Percentiles rank a stretch among this genome's conserved stretches.
Evolutionary conservation across 176 grass and related monocot genomes (phyloP).

Genomic region (Pontederia crassipes): DNA sequence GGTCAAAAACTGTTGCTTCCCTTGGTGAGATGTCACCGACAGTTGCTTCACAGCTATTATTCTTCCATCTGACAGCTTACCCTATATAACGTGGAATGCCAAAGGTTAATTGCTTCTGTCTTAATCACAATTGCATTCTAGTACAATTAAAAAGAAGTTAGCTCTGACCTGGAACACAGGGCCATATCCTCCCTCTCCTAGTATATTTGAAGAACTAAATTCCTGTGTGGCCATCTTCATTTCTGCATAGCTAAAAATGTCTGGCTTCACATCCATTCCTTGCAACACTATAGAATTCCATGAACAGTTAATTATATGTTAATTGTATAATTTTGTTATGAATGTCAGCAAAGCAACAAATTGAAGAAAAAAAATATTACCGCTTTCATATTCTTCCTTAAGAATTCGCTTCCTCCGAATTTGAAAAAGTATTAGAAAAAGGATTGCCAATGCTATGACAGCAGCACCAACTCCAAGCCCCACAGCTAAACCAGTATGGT

Average conservation of each 20-base stretch:
- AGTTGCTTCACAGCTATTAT: conserved; percentile 66
- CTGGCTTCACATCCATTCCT: conserved; percentile 35
- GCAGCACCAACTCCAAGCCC: conserved; percentile 36
- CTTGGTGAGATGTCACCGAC: conserved; percentile 58
- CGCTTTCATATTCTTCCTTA: neutral
- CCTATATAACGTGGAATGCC: conserved; percentile 33
- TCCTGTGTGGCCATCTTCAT: conserved; percentile 53
- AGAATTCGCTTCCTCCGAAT: conserved; percentile 15
- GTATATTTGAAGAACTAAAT: conserved; percentile 63
- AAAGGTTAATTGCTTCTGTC: neutral
- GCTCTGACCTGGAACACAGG: conserved; percentile 51
- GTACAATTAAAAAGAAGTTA: neutral
- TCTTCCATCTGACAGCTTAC: conserved; percentile 58
- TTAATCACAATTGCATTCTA: neutral
- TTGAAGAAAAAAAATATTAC: neutral
- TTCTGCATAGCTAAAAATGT: conserved; percentile 58
- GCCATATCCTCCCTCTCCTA: conserved; percentile 88
- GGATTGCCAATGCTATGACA: conserved; percentile 30
- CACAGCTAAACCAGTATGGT: conserved; percentile 33
- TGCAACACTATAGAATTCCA: conserved; percentile 45
- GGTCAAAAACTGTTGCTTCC: conserved; percentile 51
- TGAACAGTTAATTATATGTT: neutral
- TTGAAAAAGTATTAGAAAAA: conserved; percentile 19
- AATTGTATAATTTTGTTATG: no score
- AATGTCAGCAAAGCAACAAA: no score